phyloP scores from a whole-genome alignment of 805 yeast species.

The Jamesozyma hellenica region DNA sequence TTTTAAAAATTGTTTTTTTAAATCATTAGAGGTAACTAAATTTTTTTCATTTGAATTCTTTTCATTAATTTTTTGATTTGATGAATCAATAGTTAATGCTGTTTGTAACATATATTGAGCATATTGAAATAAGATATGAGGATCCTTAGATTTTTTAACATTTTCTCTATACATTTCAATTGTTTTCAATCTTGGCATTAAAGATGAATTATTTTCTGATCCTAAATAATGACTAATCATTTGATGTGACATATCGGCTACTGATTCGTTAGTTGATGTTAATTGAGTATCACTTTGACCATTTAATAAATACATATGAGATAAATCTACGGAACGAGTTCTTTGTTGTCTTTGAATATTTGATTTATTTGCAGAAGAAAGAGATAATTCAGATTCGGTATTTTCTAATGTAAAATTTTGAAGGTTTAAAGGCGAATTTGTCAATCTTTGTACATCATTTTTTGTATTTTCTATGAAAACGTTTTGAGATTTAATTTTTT shows the following conservation, averaged over 20 bases:
- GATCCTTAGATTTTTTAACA: slow-evolving; percentile 77
- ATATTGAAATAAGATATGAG: slow-evolving; percentile 76
- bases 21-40: slow-evolving; percentile 24
- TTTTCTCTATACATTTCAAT: slow-evolving; percentile 79
- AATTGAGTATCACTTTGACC: slow-evolving; percentile 27
- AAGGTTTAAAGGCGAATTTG: no score
- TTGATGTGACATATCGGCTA: slow-evolving; percentile 45
- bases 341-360: slow-evolving; percentile 12
- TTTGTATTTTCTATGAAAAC: no score
- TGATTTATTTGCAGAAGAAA: not conserved
- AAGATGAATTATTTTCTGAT: slow-evolving; percentile 34
- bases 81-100: slow-evolving; percentile 49
- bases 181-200: slow-evolving; percentile 71
- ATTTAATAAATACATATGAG: slow-evolving; percentile 33
- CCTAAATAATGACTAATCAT: slow-evolving; percentile 45
- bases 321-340: slow-evolving; percentile 33
- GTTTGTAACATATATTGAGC: slow-evolving; percentile 87
- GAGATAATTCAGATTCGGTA: not conserved
- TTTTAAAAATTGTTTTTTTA: slow-evolving; percentile 51
- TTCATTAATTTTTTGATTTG: not conserved
- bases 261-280: slow-evolving; percentile 32
- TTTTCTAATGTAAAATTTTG: not conserved
- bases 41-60: slow-evolving; percentile 3
- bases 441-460: no score
- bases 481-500: no score